Conservation (phyloP, 768 basidiomycete species). For the Pleurotus ostreatus region DNA sequence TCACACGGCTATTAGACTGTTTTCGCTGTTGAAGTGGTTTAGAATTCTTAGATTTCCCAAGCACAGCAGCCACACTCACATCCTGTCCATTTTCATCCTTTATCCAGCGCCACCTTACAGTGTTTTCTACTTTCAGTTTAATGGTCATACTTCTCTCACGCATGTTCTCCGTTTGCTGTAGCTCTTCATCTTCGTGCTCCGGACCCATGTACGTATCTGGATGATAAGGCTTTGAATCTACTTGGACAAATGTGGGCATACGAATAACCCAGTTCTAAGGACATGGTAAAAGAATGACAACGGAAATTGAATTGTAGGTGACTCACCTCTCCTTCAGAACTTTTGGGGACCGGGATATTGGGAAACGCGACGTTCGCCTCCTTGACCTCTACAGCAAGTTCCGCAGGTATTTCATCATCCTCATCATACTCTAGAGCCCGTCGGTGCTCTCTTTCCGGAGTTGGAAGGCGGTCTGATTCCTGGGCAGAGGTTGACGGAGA, state of each 20-base stretch:
- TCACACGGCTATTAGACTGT: conserved; percentile 87
- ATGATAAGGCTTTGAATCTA: conserved; percentile 89
- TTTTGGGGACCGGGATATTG: conserved; percentile 80
- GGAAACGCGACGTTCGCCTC: conserved; percentile 79
- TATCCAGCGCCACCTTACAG: conserved; percentile 92
- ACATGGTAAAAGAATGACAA: conserved; percentile 2
- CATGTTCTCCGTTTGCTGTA: conserved; percentile 50
- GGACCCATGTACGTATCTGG: conserved; percentile 80
- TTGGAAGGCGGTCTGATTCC: conserved; percentile 63
- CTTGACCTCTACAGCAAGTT: conserved; percentile 49
- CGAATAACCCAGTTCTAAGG: conserved; percentile 85
- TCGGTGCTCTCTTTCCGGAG: conserved; percentile 58
- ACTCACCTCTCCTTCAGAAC: conserved; percentile 78
- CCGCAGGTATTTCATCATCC: conserved; percentile 56
- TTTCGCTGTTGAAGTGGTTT: conserved; percentile 46
- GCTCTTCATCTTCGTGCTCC: conserved; percentile 71
- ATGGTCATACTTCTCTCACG: conserved; percentile 81
- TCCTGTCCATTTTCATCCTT: conserved; percentile 72
- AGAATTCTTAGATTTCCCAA: not conserved
- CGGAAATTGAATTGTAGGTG: not conserved
- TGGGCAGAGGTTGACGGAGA: conserved; percentile 48
- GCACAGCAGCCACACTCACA: conserved; percentile 44
- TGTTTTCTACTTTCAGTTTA: conserved; percentile 90
- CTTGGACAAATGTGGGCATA: conserved; percentile 89
- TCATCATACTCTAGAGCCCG: conserved; percentile 80